Evolutionary conservation across 805 yeast genomes (phyloP).

Genomic region (Candida qinlingensis): DNA sequence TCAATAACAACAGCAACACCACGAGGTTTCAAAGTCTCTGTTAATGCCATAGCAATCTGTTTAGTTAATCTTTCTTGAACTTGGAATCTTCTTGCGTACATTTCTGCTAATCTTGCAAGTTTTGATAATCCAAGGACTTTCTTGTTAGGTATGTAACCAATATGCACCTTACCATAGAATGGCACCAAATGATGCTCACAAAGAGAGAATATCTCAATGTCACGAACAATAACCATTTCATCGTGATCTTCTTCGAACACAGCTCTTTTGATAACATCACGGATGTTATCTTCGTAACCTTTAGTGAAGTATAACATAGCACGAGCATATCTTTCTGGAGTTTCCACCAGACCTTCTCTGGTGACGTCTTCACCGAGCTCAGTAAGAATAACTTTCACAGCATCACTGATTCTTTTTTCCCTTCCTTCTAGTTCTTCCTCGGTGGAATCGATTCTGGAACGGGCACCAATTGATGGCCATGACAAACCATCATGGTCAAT

Average conservation of each 20-base stretch:
- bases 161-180: slow-evolving; percentile 93
- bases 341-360: slow-evolving; percentile 86
- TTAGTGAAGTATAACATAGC: slow-evolving; percentile 95
- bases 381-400: slow-evolving; percentile 58
- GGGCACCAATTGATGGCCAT: slow-evolving; percentile 90
- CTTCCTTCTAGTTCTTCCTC: slow-evolving; percentile 61
- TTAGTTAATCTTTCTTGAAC: slow-evolving; percentile 97
- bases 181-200: slow-evolving; percentile 99
- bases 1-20: slow-evolving; percentile 99
- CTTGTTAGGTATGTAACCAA: slow-evolving; percentile 95
- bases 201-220: slow-evolving; percentile 84
- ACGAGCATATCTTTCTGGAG: slow-evolving; percentile 94
- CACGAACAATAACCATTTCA: slow-evolving; percentile 97
- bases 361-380: slow-evolving; percentile 90
- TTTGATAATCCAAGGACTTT: slow-evolving; percentile 89
- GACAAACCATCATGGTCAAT: slow-evolving; percentile 87
- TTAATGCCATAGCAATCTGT: slow-evolving; percentile 93
- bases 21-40: slow-evolving; percentile 85
- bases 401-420: slow-evolving; percentile 73
- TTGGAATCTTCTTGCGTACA: slow-evolving; percentile 92
- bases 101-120: slow-evolving; percentile 92
- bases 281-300: slow-evolving; percentile 92
- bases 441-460: slow-evolving; percentile 64
- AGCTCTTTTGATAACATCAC: slow-evolving; percentile 89
- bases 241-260: slow-evolving; percentile 98